phyloP scores from a whole-genome alignment of 2,329 filamentous ascomycete genomes.

The Nothophoma quercina region DNA sequence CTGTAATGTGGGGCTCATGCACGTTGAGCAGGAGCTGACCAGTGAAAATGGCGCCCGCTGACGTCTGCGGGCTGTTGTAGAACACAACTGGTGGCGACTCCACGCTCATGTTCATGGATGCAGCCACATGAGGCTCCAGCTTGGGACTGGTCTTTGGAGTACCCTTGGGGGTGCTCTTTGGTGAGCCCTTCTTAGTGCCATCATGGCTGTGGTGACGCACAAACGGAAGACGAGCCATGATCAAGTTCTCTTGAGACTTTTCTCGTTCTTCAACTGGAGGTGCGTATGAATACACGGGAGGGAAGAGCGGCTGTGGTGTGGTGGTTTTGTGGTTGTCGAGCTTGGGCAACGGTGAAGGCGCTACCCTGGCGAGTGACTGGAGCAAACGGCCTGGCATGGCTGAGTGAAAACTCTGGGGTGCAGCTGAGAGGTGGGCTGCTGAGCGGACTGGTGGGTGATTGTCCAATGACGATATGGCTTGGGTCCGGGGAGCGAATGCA shows the following conservation, averaged over 20 bases:
- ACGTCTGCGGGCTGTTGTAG: slow-evolving; percentile 76
- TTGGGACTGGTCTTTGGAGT: slow-evolving; percentile 43
- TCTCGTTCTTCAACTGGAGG: slow-evolving; percentile 38
- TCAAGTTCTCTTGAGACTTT: slow-evolving; percentile 45
- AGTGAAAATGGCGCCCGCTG: slow-evolving; percentile 84
- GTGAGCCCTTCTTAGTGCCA: slow-evolving; percentile 11
- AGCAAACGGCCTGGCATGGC: slow-evolving; percentile 49
- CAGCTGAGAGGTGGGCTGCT: slow-evolving; percentile 21
- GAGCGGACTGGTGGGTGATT: slow-evolving; percentile 20
- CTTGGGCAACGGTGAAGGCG: slow-evolving; percentile 43
- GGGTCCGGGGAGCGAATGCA: slow-evolving; percentile 28
- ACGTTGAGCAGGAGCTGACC: slow-evolving; percentile 80
- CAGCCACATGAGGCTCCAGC: slow-evolving; percentile 51
- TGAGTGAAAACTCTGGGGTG: slow-evolving; percentile 41
- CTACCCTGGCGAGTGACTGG: slow-evolving; percentile 41
- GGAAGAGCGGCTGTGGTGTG: slow-evolving; percentile 34
- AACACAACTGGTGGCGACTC: slow-evolving; percentile 89
- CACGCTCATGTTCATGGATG: slow-evolving; percentile 68
- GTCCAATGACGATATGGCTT: slow-evolving; percentile 27
- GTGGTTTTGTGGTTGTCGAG: slow-evolving; percentile 33
- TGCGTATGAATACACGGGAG: slow-evolving; percentile 47
- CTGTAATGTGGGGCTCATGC: slow-evolving; percentile 67
- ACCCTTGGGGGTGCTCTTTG: slow-evolving; percentile 30
- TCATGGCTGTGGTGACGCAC: slow-evolving; percentile 47
- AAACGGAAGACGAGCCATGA: slow-evolving; percentile 48